Evolutionary conservation across 2,329 filamentous ascomycete species (phyloP), one percentile per base, ranked within the genome.

Genomic region (Talaromyces piceae): DNA sequence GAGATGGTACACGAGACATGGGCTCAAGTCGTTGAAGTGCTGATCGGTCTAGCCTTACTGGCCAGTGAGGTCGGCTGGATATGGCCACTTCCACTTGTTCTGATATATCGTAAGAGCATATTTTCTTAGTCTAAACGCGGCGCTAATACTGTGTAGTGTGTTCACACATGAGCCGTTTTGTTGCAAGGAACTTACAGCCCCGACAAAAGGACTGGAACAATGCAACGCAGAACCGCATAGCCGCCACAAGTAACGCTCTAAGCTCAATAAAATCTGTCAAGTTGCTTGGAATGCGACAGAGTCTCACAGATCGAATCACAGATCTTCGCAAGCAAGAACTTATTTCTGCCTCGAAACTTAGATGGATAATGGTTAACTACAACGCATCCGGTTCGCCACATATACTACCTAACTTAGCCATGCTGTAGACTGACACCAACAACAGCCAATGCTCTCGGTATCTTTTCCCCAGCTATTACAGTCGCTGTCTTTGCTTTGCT

Each of bases 191-290:
- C 31, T 64, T 71, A 4, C 66, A 67, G 25, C 53, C 63, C 3
- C 60, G 61, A 6, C 74, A 77, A 52, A 69, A 68, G 9, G 57
- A 61, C 18, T 80, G 77, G 77, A 68, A 78, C 27, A 65, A 72
- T 45, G 74, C 74, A 13, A 76, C 77, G 5, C 69, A 79, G 57
- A 64, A 63, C 25, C 72, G 77, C 3, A 71, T 80, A 13, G 72
- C 70, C 6, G 69, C 71, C 13, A 79, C 76, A 1, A 67, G 72
- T 5, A 69, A 68, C 6, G 71, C 76, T 54, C 62, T 79, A 0
- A 69, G 68, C 5, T 71, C 69, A n/a, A 77, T 80, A 63, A 78
- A 77, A 56, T 71, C 69, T 16, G 66, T 79, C 50, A 79, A 78
- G 55, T 70, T 79, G 47, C 66, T 73, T 1, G 77, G 76, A 0